These are phyloP conservation scores for Cyclocybe cylindracea DNA, from an alignment of 768 basidiomycete species.

Conservation along the genomic window DNA sequence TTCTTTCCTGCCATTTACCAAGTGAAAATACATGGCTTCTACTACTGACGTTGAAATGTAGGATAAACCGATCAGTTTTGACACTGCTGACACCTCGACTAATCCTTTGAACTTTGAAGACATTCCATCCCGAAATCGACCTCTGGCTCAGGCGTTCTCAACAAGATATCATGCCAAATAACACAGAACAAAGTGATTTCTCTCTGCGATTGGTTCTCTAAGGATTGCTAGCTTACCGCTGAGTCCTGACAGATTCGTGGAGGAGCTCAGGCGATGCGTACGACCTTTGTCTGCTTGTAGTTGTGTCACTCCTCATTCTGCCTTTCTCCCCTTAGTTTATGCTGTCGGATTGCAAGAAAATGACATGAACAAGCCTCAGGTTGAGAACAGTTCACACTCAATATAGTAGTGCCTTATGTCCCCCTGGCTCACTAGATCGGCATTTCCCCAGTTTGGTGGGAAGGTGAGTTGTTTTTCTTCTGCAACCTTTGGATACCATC, in stretches of 20 bases:
- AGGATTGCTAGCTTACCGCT: neutral
- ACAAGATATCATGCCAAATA: constrained; percentile 72
- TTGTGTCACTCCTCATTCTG: neutral
- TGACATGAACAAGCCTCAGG: constrained; percentile 87
- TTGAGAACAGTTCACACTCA: constrained; percentile 22
- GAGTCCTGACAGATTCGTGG: constrained; percentile 45
- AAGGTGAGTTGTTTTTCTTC: constrained; percentile 50
- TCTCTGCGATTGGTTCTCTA: neutral
- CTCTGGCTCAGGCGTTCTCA: constrained; percentile 44
- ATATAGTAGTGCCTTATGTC: neutral
- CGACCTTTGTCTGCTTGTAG: constrained; percentile 19
- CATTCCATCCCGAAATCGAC: constrained; percentile 24
- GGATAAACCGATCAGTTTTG: neutral
- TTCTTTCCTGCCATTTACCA: neutral
- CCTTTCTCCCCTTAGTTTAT: constrained; percentile 52
- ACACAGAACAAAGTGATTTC: constrained; percentile 72
- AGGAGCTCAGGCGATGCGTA: constrained; percentile 86
- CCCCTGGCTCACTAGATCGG: constrained; percentile 59
- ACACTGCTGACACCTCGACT: neutral
- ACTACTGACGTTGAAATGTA: constrained; percentile 60
- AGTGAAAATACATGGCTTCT: constrained; percentile 40
- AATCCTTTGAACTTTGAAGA: constrained; percentile 26
- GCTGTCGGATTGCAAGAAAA: constrained; percentile 75
- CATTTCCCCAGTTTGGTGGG: constrained; percentile 91
- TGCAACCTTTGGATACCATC: neutral